Evolutionary conservation across 1,284 basidiomycete genomes (phyloP).

Genomic region (Puccinia triticina): DNA sequence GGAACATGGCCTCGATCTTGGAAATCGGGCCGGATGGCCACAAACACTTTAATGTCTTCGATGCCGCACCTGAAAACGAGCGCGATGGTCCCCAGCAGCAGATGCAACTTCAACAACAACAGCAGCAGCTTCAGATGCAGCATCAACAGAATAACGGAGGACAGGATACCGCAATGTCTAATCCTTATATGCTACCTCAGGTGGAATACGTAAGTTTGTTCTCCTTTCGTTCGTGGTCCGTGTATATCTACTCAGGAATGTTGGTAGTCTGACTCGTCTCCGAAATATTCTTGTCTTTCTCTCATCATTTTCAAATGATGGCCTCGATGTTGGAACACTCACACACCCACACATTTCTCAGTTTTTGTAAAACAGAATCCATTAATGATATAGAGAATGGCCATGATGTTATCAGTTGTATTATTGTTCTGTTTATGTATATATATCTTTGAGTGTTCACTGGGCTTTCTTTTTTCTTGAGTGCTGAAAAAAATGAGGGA

Average conservation of each 20-base stretch:
- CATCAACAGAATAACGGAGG: constrained; percentile 39
- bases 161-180: constrained; percentile 24
- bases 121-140: constrained; percentile 54
- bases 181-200: constrained; percentile 40
- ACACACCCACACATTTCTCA: too few species aligned
- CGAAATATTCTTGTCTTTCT: too few species aligned
- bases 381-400: too few species aligned
- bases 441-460: too few species aligned
- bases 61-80: constrained; percentile 97
- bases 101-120: constrained; percentile 51
- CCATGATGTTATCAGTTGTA: too few species aligned
- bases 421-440: too few species aligned
- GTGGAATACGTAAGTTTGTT: constrained; percentile 44
- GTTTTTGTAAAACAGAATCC: too few species aligned
- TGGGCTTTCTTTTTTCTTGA: too few species aligned
- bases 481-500: too few species aligned
- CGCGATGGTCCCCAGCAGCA: constrained; percentile 58
- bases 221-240: neutral
- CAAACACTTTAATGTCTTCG: constrained; percentile 97
- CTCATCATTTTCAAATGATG: too few species aligned
- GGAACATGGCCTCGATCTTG: constrained; percentile 93
- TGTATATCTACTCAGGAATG: neutral
- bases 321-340: too few species aligned
- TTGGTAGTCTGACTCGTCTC: neutral
- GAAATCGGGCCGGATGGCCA: constrained; percentile 87